Conservation (phyloP, 1,284 basidiomycete species). For the Albatrellus sp. region DNA sequence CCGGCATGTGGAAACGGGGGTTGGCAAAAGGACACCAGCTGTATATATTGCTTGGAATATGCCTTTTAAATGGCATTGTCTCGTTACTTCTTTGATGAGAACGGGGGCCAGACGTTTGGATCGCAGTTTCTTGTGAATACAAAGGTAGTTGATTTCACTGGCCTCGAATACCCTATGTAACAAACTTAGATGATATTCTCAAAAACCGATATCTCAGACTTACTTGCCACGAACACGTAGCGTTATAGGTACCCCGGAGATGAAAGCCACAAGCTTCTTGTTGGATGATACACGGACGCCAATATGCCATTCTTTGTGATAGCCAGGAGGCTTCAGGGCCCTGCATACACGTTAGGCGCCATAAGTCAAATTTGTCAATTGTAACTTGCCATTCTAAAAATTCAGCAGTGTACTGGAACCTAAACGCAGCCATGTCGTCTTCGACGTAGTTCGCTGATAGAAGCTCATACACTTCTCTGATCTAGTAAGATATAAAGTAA, state of each 20-base stretch:
- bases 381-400: slow-evolving; percentile 79
- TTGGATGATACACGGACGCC: slow-evolving; percentile 87
- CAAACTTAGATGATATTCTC: not conserved
- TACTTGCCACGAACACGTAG: slow-evolving; percentile 74
- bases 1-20: slow-evolving; percentile 78
- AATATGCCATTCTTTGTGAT: slow-evolving; percentile 88
- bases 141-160: slow-evolving; percentile 96
- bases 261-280: slow-evolving; percentile 95
- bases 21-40: slow-evolving; percentile 82
- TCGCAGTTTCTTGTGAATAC: slow-evolving; percentile 95
- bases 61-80: slow-evolving; percentile 81
- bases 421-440: slow-evolving; percentile 90
- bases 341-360: slow-evolving; percentile 26
- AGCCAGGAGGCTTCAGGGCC: slow-evolving; percentile 92
- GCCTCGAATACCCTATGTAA: slow-evolving; percentile 48
- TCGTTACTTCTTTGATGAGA: slow-evolving; percentile 96
- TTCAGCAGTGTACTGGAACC: slow-evolving; percentile 93
- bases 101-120: slow-evolving; percentile 94
- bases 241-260: slow-evolving; percentile 86
- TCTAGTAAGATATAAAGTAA: slow-evolving; percentile 28
- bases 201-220: slow-evolving; percentile 16
- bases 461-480: slow-evolving; percentile 87
- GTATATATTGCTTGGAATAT: slow-evolving; percentile 99
- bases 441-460: slow-evolving; percentile 94
- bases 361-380: not conserved